These are phyloP conservation scores for Cryptococcus sp. DNA, from an alignment of 1,284 basidiomycete species.

Conservation along the genomic window DNA sequence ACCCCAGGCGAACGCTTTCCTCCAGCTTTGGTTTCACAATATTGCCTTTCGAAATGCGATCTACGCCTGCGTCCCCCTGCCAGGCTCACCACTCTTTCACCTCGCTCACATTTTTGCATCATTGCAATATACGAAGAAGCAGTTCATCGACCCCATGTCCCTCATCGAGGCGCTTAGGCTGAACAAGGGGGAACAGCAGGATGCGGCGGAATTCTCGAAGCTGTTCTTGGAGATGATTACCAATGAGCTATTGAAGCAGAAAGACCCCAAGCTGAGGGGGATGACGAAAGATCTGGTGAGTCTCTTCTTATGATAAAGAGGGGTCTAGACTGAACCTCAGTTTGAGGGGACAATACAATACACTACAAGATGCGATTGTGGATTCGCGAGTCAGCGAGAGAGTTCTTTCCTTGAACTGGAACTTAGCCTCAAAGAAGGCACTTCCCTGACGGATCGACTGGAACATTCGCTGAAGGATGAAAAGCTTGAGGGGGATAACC, in stretches of 20 bases:
- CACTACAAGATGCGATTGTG: slow-evolving; percentile 70
- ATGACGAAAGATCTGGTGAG: slow-evolving; percentile 66
- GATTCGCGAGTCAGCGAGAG: slow-evolving; percentile 58
- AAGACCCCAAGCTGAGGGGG: slow-evolving; percentile 57
- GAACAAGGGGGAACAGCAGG: slow-evolving; percentile 78
- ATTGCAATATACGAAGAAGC: slow-evolving; percentile 65
- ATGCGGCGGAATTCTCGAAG: slow-evolving; percentile 92
- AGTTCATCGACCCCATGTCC: slow-evolving; percentile 71
- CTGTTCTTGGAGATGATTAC: slow-evolving; percentile 84
- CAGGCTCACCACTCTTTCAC: slow-evolving; percentile 44
- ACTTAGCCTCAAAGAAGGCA: slow-evolving; percentile 66
- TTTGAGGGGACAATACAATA: slow-evolving; percentile 81
- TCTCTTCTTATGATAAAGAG: slow-evolving; percentile 1
- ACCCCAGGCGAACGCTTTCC: slow-evolving; percentile 67
- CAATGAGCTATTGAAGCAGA: slow-evolving; percentile 67
- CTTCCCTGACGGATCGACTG: slow-evolving; percentile 66
- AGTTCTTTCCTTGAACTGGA: slow-evolving; percentile 76
- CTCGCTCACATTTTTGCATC: slow-evolving; percentile 61
- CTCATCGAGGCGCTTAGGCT: slow-evolving; percentile 77
- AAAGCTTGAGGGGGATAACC: slow-evolving; percentile 70
- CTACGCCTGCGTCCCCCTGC: slow-evolving; percentile 49
- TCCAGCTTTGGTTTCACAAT: slow-evolving; percentile 73
- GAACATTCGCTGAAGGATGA: slow-evolving; percentile 62
- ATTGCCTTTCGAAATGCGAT: slow-evolving; percentile 61
- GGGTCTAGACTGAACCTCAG: slow-evolving; percentile 47